Base-by-base conservation (phyloP, 768 basidiomycete species). In the Boletus sensibilis region DNA sequence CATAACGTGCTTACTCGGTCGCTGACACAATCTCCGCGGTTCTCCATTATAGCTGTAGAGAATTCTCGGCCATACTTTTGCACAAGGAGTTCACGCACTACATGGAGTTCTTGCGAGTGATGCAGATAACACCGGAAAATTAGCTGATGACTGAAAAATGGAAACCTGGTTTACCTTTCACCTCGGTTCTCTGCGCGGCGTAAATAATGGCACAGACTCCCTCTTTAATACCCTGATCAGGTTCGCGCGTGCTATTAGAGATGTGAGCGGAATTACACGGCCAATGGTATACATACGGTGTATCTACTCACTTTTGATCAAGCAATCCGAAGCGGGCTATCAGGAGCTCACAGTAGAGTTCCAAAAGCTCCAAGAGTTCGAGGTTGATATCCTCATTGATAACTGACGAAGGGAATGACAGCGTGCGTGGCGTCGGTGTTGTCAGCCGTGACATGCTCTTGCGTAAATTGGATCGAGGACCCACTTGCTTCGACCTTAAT, bases 51-150 rank as follows among this genome's bases (percentile, higher is more conserved):
- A n/a, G 83, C 81, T 18, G 86, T 62, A 16, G 94, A 84, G 70
- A 92, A 98, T 45, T 94, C 92, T 21, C 96, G 85, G 18, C 96
- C 94, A 68, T 87, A 97, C 75, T 97, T 97, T 70, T 94, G 91
- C 89, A 95, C 91, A 55, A 99, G 81, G 69, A 98, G 83, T 70
- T 98, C 95, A 52, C 97, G 86, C 50, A 98, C 74, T 37, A 93
- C 77, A 61, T 97, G 92, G 38, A 99, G 81, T 69, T 98, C 94
- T 94, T 62, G 21, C 29, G 27, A 49, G 42, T 33, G 52, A 53
- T 38, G 56, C 46, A 29, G 47, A 29, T 21, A 20, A 25, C 35
- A 27, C 31, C 44, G 27, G 21, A 55, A 45, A 47, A 47, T 64
- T 3, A 61, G 52, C 20, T 40, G 41, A 16, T 16, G 44, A 53